phyloP scores from a whole-genome alignment of 1,139 yeast genomes.

The Sugiyamaella xylanicola region DNA sequence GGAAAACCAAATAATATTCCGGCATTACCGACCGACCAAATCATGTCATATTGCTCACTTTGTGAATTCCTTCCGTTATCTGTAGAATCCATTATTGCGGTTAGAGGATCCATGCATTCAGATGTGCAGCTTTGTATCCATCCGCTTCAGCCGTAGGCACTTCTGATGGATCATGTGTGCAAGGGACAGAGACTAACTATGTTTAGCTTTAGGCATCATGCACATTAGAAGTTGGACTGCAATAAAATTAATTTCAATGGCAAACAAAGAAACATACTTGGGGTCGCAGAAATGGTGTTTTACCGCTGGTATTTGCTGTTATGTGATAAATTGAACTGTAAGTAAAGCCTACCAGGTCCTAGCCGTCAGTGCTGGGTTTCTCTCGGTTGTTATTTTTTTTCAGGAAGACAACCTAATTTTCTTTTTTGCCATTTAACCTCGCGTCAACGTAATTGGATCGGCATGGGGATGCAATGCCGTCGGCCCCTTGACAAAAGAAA shows the following conservation, averaged over 20 bases:
- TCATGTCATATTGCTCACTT: background rate
- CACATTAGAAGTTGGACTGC: background rate
- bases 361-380: background rate
- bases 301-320: background rate
- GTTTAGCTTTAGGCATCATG: background rate
- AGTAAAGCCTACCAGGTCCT: too few species aligned
- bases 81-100: background rate
- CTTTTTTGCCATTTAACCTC: slow-evolving; percentile 8
- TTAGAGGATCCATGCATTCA: background rate
- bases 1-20: background rate
- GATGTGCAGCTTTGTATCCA: background rate
- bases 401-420: slow-evolving; percentile 8
- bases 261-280: background rate
- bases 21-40: background rate
- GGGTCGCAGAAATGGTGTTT: background rate
- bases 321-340: too few species aligned
- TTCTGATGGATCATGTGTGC: slow-evolving; percentile 1
- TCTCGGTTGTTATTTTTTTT: background rate
- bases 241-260: background rate
- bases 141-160: background rate
- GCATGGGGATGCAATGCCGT: background rate
- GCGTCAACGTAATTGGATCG: slow-evolving; percentile 3
- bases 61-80: background rate
- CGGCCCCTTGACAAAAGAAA: background rate
- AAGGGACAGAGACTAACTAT: background rate